A percentile compares a stretch with the other conserved stretches of the same genome.
Evolutionary conservation across 1,284 basidiomycete species (phyloP).

Genomic region (Tylopilus sp.): DNA sequence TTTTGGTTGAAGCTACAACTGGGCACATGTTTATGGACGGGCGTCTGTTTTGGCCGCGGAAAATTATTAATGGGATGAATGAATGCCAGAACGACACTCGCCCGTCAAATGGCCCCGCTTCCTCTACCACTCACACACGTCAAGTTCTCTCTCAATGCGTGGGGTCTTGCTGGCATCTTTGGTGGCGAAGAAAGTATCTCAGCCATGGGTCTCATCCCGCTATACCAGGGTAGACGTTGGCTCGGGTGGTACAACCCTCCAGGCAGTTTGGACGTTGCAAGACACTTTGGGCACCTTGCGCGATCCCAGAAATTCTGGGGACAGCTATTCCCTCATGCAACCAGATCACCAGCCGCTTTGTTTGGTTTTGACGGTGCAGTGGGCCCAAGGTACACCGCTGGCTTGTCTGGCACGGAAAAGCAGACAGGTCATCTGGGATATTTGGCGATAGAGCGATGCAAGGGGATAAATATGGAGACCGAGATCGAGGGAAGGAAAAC

Average conservation of each 20-base stretch:
- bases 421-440: conserved; percentile 42
- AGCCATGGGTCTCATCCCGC: conserved; percentile 40
- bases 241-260: conserved; percentile 49
- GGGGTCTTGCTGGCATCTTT: conserved; percentile 43
- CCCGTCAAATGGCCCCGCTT: conserved; percentile 25
- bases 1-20: too few species aligned
- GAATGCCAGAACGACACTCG: too few species aligned
- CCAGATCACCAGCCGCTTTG: conserved; percentile 29
- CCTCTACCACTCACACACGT: conserved; percentile 11
- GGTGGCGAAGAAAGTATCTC: conserved; percentile 47
- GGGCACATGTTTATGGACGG: too few species aligned
- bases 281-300: conserved; percentile 38
- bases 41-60: neutral
- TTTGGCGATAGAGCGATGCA: conserved; percentile 34
- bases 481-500: conserved; percentile 29
- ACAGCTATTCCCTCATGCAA: conserved; percentile 36
- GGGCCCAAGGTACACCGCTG: conserved; percentile 39
- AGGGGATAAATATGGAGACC: conserved; percentile 8
- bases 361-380: conserved; percentile 40
- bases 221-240: conserved; percentile 42
- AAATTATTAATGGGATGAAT: too few species aligned
- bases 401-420: conserved; percentile 40
- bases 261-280: conserved; percentile 42
- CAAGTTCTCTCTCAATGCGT: conserved; percentile 37
- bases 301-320: conserved; percentile 36